These are phyloP conservation scores for Diaporthe eres DNA, from an alignment of 2,329 filamentous ascomycete genomes.

Conservation along the genomic window DNA sequence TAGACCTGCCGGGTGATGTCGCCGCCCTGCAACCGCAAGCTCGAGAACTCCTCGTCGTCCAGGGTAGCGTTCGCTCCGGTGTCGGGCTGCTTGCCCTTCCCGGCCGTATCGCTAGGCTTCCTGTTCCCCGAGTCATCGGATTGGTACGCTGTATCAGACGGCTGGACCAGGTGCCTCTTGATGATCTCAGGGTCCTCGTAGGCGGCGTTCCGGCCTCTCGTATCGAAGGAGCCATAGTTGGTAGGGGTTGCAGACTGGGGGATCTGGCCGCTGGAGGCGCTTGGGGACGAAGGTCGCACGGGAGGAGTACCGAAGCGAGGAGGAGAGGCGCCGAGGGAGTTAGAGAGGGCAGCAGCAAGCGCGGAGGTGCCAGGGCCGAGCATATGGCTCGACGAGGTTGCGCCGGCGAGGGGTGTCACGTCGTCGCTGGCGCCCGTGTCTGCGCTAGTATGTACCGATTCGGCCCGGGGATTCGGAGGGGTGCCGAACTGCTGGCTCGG, in stretches of 20 bases:
- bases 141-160: constrained; percentile 62
- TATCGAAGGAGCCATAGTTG: constrained; percentile 90
- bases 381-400: constrained; percentile 67
- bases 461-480: constrained; percentile 43
- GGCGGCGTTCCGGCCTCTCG: constrained; percentile 72
- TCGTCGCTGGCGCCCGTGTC: constrained; percentile 58
- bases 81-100: constrained; percentile 69
- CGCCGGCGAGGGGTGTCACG: constrained; percentile 76
- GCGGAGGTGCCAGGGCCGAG: constrained; percentile 89
- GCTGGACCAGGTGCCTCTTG: constrained; percentile 87
- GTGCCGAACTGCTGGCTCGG: constrained; percentile 59
- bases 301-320: constrained; percentile 78
- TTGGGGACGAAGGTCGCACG: constrained; percentile 71
- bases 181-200: constrained; percentile 94
- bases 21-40: constrained; percentile 90
- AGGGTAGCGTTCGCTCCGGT: constrained; percentile 52
- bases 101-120: constrained; percentile 53
- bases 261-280: constrained; percentile 59
- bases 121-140: constrained; percentile 61
- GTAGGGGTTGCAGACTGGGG: constrained; percentile 70
- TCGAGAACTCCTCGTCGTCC: constrained; percentile 90
- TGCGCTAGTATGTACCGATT: constrained; percentile 50
- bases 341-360: constrained; percentile 87
- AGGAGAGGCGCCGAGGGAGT: constrained; percentile 78
- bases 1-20: constrained; percentile 97